Conservation (phyloP, 805 yeast genomes). For the Saturnispora saitoi region DNA sequence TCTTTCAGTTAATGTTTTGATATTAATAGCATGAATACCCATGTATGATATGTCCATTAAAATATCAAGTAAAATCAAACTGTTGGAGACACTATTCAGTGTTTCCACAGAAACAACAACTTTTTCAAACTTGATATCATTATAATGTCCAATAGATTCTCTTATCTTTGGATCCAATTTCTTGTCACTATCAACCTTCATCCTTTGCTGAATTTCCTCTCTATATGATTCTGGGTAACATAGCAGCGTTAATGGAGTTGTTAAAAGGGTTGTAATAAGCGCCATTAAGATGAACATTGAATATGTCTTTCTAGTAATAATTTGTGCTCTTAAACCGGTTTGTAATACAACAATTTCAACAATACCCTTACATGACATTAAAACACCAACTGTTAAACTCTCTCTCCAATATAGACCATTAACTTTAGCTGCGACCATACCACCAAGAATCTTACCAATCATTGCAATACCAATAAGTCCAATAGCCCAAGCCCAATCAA, state of each 20-base stretch:
- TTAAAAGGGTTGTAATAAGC: constrained; percentile 63
- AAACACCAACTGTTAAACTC: constrained; percentile 63
- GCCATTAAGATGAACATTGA: constrained; percentile 86
- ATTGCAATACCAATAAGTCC: constrained; percentile 63
- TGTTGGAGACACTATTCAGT: constrained; percentile 25
- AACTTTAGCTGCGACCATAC: constrained; percentile 52
- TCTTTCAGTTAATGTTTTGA: constrained; percentile 55
- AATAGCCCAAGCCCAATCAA: constrained; percentile 71
- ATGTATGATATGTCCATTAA: constrained; percentile 19
- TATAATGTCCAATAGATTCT: background rate
- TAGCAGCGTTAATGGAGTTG: constrained; percentile 63
- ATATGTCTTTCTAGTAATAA: constrained; percentile 54
- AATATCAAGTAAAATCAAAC: constrained; percentile 24
- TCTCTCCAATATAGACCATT: constrained; percentile 66
- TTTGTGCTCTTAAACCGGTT: constrained; percentile 64
- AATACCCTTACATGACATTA: constrained; percentile 86
- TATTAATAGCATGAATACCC: constrained; percentile 42
- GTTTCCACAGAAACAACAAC: constrained; percentile 22
- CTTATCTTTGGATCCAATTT: constrained; percentile 12
- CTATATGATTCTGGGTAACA: constrained; percentile 57
- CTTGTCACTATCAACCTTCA: constrained; percentile 13
- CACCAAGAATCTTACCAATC: constrained; percentile 60
- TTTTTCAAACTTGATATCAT: constrained; percentile 16
- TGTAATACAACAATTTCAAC: constrained; percentile 75
- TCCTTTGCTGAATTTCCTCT: constrained; percentile 35